A percentile compares a stretch with the other conserved stretches of the same genome.
Conservation (phyloP, 2,329 filamentous ascomycete species). For the Leptographium wingfieldii region DNA sequence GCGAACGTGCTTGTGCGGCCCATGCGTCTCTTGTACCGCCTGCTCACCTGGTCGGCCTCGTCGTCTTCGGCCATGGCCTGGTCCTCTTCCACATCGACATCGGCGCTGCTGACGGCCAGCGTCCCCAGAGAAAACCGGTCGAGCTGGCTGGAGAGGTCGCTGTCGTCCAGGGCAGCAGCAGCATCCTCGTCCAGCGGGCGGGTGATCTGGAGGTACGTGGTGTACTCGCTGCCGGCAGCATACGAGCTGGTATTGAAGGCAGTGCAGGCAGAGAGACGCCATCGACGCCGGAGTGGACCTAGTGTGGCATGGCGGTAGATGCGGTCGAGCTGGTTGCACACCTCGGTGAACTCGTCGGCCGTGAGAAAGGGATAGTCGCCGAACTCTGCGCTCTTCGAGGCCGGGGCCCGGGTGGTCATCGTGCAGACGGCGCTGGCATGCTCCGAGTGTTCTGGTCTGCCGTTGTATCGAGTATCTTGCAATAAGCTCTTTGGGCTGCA, state of each 20-base stretch:
- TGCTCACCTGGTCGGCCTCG: constrained; percentile 36
- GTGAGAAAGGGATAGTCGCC: constrained; percentile 48
- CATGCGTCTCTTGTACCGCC: background rate
- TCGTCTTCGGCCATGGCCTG: constrained; percentile 37
- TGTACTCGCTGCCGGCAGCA: constrained; percentile 27
- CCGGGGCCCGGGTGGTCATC: background rate
- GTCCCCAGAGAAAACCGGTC: constrained; percentile 29
- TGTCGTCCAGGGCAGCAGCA: constrained; percentile 21
- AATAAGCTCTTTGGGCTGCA: too few relatives aligned
- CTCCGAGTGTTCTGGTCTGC: background rate
- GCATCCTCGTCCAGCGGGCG: constrained; percentile 32
- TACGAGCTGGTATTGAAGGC: constrained; percentile 31
- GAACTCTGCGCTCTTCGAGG: constrained; percentile 24
- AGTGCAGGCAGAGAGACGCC: constrained; percentile 41
- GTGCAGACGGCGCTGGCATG: background rate
- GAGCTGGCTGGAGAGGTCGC: constrained; percentile 33
- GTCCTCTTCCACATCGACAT: constrained; percentile 22
- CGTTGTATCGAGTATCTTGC: background rate
- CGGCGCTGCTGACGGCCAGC: constrained; percentile 1
- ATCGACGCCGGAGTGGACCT: constrained; percentile 38
- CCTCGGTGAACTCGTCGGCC: constrained; percentile 49
- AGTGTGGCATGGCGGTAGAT: constrained; percentile 45
- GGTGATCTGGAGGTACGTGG: constrained; percentile 44
- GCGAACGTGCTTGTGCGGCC: background rate
- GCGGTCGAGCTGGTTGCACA: constrained; percentile 49